Evolutionary conservation across 2,329 filamentous ascomycete species (phyloP).

Genomic region (Ceratocystis cacaofunesta): DNA sequence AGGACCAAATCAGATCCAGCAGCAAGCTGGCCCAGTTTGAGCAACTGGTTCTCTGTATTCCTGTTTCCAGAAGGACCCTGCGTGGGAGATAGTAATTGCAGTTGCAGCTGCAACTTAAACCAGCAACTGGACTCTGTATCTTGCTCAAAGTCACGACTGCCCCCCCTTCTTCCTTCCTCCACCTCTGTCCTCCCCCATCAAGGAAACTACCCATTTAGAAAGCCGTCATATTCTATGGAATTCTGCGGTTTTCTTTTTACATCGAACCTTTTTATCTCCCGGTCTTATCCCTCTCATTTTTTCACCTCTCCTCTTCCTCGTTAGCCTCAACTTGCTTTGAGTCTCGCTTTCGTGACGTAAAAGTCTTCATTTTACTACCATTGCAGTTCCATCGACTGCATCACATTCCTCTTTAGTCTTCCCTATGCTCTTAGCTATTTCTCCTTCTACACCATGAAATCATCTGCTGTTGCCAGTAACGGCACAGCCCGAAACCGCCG

Average conservation of each 20-base stretch:
- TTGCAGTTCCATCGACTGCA: background rate
- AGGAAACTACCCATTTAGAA: background rate
- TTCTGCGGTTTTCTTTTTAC: background rate
- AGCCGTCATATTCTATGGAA: background rate
- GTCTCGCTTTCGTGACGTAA: background rate
- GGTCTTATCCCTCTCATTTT: background rate
- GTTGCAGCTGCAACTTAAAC: background rate
- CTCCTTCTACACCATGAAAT: conserved; percentile 14
- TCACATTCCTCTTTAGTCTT: background rate
- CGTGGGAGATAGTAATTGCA: background rate
- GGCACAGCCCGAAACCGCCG: conserved; percentile 12
- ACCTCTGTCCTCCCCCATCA: background rate
- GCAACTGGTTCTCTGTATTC: background rate
- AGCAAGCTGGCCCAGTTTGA: background rate
- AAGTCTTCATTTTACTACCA: background rate
- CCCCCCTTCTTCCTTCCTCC: background rate
- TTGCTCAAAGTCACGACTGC: background rate
- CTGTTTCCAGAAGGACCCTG: background rate
- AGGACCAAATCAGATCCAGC: background rate
- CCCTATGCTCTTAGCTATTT: background rate
- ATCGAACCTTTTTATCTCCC: background rate
- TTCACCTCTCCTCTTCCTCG: background rate
- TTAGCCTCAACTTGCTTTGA: background rate
- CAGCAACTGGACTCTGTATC: background rate
- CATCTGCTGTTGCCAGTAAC: conserved; percentile 11